These are phyloP conservation scores for Borovskyia barvae DNA, from an alignment of 208 protist genomes.

Conservation along the genomic window DNA sequence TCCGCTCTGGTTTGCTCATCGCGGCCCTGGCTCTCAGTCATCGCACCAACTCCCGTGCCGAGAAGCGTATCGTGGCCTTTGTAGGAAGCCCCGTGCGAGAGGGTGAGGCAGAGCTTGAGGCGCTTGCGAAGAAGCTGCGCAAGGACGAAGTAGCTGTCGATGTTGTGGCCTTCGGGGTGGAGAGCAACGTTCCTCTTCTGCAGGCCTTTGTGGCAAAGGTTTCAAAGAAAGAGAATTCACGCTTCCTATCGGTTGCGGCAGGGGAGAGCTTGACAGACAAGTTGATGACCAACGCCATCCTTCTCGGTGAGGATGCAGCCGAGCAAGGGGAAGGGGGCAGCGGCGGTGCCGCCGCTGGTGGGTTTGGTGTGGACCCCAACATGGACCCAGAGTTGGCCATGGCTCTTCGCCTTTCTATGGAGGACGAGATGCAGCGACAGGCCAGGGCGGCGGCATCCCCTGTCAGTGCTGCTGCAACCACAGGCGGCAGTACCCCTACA, in stretches of 20 bases:
- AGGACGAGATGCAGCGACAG: constrained; percentile 91
- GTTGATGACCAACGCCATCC: constrained; percentile 90
- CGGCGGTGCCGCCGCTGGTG: constrained; percentile 23
- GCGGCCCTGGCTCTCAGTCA: constrained; percentile 96
- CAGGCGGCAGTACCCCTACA: constrained; percentile 7
- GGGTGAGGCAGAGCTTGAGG: constrained; percentile 83
- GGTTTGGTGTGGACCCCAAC: constrained; percentile 90
- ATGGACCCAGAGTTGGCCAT: constrained; percentile 94
- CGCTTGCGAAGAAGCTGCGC: constrained; percentile 94
- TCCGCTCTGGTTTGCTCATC: constrained; percentile 90
- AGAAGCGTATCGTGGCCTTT: constrained; percentile 98
- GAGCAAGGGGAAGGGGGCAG: constrained; percentile 19
- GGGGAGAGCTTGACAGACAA: constrained; percentile 89
- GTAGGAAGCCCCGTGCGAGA: constrained; percentile 95
- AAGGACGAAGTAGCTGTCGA: constrained; percentile 98
- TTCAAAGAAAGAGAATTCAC: constrained; percentile 82
- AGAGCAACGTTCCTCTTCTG: constrained; percentile 90
- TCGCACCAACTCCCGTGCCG: constrained; percentile 91
- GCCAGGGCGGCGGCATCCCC: constrained; percentile 55
- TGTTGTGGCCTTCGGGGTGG: constrained; percentile 95
- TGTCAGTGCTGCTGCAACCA: constrained; percentile 7
- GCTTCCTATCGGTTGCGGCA: constrained; percentile 78
- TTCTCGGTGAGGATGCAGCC: constrained; percentile 52
- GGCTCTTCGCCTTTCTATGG: constrained; percentile 94
- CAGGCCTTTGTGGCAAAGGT: constrained; percentile 90